Conservation (phyloP, 352 stramenopile species). For the Phytophthora colocasiae region DNA sequence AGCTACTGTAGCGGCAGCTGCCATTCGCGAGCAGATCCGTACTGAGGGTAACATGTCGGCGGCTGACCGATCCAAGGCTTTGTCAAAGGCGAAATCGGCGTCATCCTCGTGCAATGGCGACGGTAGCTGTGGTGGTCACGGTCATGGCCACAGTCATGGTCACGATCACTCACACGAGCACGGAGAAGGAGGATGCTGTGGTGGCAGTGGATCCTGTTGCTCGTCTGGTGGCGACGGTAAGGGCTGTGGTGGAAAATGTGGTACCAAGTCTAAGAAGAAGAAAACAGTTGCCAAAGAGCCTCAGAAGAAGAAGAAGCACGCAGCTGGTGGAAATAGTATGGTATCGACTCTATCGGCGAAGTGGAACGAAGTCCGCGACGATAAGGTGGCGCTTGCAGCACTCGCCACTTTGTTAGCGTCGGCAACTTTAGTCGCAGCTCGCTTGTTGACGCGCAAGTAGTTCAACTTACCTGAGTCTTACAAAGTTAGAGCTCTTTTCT, state of each 20-base stretch:
- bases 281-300: slow-evolving; percentile 23
- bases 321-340: slow-evolving; percentile 11
- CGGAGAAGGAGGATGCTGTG: slow-evolving; percentile 42
- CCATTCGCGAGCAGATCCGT: slow-evolving; percentile 62
- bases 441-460: slow-evolving; percentile 52
- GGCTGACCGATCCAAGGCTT: slow-evolving; percentile 37
- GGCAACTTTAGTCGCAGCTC: slow-evolving; percentile 51
- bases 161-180: slow-evolving; percentile 28
- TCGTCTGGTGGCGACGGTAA: slow-evolving; percentile 38
- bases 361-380: slow-evolving; percentile 47
- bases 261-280: slow-evolving; percentile 48
- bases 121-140: slow-evolving; percentile 35
- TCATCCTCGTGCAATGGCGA: slow-evolving; percentile 35
- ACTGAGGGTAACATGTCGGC: slow-evolving; percentile 42
- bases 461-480: neutral
- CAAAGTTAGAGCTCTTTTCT: slow-evolving; percentile 6
- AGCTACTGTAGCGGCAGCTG: slow-evolving; percentile 52
- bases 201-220: slow-evolving; percentile 40
- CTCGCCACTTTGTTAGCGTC: slow-evolving; percentile 61
- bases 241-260: slow-evolving; percentile 41
- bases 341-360: slow-evolving; percentile 28
- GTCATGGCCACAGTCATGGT: slow-evolving; percentile 21
- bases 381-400: slow-evolving; percentile 62
- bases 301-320: slow-evolving; percentile 25
- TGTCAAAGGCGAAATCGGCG: slow-evolving; percentile 34